Conservation (phyloP, 208 protist genomes). For the Leishmania tropica region DNA sequence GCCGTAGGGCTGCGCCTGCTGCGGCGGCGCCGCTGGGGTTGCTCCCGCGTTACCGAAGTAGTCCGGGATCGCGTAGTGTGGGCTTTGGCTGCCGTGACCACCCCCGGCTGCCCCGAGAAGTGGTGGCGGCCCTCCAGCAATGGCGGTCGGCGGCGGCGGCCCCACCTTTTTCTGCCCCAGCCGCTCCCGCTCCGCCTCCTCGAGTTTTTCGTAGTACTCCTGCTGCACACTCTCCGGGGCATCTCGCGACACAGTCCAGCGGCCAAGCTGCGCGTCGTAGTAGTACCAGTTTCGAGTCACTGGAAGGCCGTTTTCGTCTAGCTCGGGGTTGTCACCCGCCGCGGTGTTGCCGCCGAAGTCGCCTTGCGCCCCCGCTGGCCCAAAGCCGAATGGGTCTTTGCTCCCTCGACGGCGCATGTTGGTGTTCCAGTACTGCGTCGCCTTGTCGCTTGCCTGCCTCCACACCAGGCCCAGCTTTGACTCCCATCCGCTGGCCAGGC, state of each 20-base stretch:
- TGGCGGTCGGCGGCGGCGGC: conserved; percentile 25
- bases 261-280: conserved; percentile 65
- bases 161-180: conserved; percentile 45
- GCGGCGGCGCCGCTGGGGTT: background rate
- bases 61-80: conserved; percentile 70
- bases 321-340: conserved; percentile 43
- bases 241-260: conserved; percentile 75
- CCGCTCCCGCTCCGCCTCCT: conserved; percentile 62
- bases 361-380: background rate
- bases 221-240: conserved; percentile 69
- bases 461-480: conserved; percentile 27
- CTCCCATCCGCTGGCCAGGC: conserved; percentile 26
- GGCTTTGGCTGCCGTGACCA: conserved; percentile 11
- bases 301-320: conserved; percentile 86
- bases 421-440: conserved; percentile 30
- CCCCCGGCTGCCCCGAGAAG: conserved; percentile 2
- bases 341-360: conserved; percentile 8
- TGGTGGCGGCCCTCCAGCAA: background rate
- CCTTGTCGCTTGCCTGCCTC: conserved; percentile 36
- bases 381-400: conserved; percentile 32
- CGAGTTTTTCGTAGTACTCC: conserved; percentile 64
- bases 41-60: conserved; percentile 49
- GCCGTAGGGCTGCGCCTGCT: conserved; percentile 6
- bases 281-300: conserved; percentile 87
- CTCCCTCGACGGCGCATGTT: conserved; percentile 15